A percentile compares a stretch with the other conserved stretches of the same genome.
These are phyloP conservation scores for Allium cepa DNA, from an alignment of 106 monocot species.

Conservation along the genomic window DNA sequence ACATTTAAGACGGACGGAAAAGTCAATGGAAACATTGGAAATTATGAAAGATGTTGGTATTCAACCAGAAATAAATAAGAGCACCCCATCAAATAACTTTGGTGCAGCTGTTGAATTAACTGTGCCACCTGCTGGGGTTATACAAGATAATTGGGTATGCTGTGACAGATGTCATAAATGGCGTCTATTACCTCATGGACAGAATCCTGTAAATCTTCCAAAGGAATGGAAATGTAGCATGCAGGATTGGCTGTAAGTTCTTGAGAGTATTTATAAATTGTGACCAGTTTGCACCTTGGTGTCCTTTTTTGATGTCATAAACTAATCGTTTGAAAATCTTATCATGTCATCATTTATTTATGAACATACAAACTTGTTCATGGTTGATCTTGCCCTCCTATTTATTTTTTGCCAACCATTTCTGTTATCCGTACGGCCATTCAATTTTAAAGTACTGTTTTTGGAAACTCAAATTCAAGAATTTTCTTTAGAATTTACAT, in stretches of 20 bases:
- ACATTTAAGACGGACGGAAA: slow-evolving; percentile 11
- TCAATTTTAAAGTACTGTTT: no score
- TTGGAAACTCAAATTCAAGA: no score
- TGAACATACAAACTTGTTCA: no score
- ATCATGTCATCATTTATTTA: no score
- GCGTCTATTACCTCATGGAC: slow-evolving; percentile 62
- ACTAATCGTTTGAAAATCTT: no score
- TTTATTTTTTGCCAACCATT: no score
- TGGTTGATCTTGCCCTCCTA: no score
- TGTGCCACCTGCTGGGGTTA: slow-evolving; percentile 29
- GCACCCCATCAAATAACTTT: slow-evolving; percentile 6
- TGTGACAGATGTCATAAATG: slow-evolving; percentile 69
- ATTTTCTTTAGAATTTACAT: no score
- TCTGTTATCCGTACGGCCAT: no score
- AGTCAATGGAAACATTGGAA: slow-evolving; percentile 20
- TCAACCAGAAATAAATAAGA: slow-evolving; percentile 5
- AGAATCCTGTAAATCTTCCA: slow-evolving; percentile 40
- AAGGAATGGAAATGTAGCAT: slow-evolving; percentile 66
- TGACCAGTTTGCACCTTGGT: no score
- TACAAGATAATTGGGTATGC: slow-evolving; percentile 62
- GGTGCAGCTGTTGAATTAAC: slow-evolving; percentile 18
- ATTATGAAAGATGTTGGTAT: slow-evolving; percentile 21
- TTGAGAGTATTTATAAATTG: background rate
- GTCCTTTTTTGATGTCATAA: no score
- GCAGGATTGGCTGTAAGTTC: slow-evolving; percentile 72